Evolutionary conservation across 352 stramenopile genomes (phyloP), one percentile per base, ranked within the genome.

Genomic region (Globisporangium paroecandrum): DNA sequence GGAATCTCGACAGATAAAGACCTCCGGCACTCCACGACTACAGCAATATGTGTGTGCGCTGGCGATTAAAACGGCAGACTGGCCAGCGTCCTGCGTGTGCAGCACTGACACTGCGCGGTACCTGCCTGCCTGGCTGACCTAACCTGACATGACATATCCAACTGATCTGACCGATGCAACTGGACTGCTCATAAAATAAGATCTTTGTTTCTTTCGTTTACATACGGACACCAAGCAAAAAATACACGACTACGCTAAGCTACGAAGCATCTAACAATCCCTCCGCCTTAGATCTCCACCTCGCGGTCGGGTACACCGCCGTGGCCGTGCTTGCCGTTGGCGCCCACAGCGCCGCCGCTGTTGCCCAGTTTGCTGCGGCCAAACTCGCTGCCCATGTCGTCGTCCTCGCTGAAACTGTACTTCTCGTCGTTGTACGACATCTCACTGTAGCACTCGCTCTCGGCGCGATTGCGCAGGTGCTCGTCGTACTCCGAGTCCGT

Each of bases 381-480:
- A 8, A 83, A 65, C 51, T 71, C 66, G 25, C 58, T 71, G 46
- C 68, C 49, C 63, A 76, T 71, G 36, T 69, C 69, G 24, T 88
- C 79, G 32, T 78, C 69, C 49, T 85, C 77, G 56, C 77, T 86
- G 63, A 91, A 90, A 18, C 76, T 87, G 72, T 91, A 91, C 65
- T 89, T 91, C 58, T 91, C 83, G 66, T 91, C 83, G 64, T 91
- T 91, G 81, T 90, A 90, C 54, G 83, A 91, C 81, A 91, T 90
- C 60, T 91, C 83, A 55, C 78, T 89, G 76, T 73, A 89, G 73
- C 81, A 90, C 66, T 91, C 83, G 65, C 83, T 91, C 69, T 81
- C 79, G 4, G 73, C 80, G 46, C 71, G 79, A 65, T 63, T 76
- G 65, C 74, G 77, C 34, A 85, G 38, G 59, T 87, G 77, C 49